Base-by-base conservation (phyloP, 2,329 filamentous ascomycete genomes). In the Neodidymelliopsis sp. region DNA sequence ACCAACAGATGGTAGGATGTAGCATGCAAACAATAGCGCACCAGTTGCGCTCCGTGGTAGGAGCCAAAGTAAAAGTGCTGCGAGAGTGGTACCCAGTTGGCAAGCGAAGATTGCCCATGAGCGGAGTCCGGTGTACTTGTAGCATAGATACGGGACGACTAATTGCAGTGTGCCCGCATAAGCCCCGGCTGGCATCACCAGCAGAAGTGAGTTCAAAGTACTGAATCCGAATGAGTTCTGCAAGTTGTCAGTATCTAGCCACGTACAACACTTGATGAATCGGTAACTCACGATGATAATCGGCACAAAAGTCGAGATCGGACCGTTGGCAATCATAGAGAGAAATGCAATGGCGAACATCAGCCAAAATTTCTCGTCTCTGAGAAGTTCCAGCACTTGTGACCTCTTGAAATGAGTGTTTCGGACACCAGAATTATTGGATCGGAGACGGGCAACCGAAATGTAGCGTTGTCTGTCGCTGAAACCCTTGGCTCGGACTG, bases 371-470 rank as follows among this genome's bases (percentile, higher is more conserved):
- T 83, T 75, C 2, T 81, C 81, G 53, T 84, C 82, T 10, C 72
- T 36, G 4, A 84, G 61, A 0, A 81, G 78, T 56, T 84, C 81
- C 7, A 79, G 72, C 2, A 87, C 77, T 52, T 92, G 89, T 10
- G 79, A 76, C 74, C 79, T 77, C 52, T 86, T 86, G 69, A 87
- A 87, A 52, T 87, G 79, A 48, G 83, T 83, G 51, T 83, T 87
- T 2, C 85, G 85, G 10, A 88, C 84, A 1, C 88, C 88, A 45
- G 88, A 88, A 68, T 91, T 85, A 61, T 92, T 92, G 29, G 83
- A 79, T 0, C 87, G 80, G 2, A 91, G 81, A 0, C 89, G 80
- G 52, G 89, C 88, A 11, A 90, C 75, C 0, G 85, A 86, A 20
- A 60, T 65, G 15, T 72, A 50, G 30, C 74, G 71, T 48, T 75